Base-by-base conservation (phyloP, 2,329 filamentous ascomycete genomes). In the Pestalotiopsis sp. region DNA sequence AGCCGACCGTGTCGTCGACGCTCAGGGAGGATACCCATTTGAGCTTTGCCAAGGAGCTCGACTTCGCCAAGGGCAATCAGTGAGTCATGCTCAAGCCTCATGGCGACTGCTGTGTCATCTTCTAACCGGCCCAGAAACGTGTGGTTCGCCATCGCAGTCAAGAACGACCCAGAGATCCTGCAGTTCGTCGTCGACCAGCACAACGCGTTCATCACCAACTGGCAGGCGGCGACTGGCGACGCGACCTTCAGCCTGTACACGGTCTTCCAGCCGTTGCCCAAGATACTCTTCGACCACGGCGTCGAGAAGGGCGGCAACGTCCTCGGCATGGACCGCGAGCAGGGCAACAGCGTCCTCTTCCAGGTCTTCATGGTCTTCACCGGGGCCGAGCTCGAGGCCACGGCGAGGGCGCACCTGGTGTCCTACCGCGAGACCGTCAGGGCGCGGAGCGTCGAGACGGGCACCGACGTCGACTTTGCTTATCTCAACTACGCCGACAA, bases 401-500 rank as follows among this genome's bases (percentile, higher is more conserved):
- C 78, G 1, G 75, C 77, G 9, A 75, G 77, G 58, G 76, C 74
- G 73, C 76, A 75, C n/a, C 73, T 79, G 25, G 71, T 72, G 12
- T 64, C 68, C 7, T 78, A 79, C 14, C 71, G 75, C 63, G 71
- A 76, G 14, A 77, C 76, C 1, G 75, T 78, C 11, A 71, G 77
- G 39, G 64, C 66, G 3, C 75, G 69, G 36, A 71, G 70, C 12
- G 14, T 52, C 17, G 60, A 66, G 17, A 31, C 70, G 25, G 70
- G 64, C 27, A 68, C 64, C 27, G 68, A 69, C 14, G 74, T 79
- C 64, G 60, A 73, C 1, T 81, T 77, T 71, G 75, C 78, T 68
- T 80, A 80, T 69, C 76, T 82, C 67, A 82, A 81, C 73, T 82
- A 82, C 66, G 78, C 76, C 67, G 72, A 76, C 5, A 75, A 75